Percentiles rank a stretch among this genome's conserved stretches.
phyloP scores from a whole-genome alignment of 495 filamentous ascomycete genomes.

The Apiosordaria backusii region DNA sequence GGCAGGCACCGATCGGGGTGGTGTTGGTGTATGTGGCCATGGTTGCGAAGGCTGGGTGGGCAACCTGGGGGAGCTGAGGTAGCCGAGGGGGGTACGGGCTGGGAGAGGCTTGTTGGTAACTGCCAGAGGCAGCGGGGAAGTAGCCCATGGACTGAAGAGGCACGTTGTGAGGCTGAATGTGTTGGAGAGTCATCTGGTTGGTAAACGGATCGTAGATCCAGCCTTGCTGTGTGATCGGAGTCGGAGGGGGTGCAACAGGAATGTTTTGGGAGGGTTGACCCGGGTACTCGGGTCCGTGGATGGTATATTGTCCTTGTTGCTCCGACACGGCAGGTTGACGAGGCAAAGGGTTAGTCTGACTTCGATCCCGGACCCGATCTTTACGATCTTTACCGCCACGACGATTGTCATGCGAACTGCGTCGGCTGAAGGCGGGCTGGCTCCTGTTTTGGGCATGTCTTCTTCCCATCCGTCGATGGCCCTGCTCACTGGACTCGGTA shows the following conservation, averaged over 20 bases:
- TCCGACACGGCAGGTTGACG: background rate
- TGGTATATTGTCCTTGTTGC: background rate
- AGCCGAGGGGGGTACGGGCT: background rate
- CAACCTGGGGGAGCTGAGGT: background rate
- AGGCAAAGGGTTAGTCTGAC: background rate
- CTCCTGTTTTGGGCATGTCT: background rate
- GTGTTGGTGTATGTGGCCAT: slow-evolving; percentile 13
- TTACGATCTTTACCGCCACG: no score
- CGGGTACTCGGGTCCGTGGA: background rate
- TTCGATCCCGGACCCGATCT: background rate
- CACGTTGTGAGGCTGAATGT: background rate
- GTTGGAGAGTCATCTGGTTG: background rate
- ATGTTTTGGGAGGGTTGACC: background rate
- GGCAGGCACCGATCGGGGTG: slow-evolving; percentile 10
- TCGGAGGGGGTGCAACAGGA: background rate
- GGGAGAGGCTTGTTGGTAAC: background rate
- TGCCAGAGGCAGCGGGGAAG: background rate
- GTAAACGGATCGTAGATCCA: background rate
- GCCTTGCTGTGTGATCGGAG: background rate
- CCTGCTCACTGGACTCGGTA: background rate
- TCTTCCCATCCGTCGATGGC: background rate
- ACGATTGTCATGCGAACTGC: background rate
- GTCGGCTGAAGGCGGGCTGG: background rate
- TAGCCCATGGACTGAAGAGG: background rate
- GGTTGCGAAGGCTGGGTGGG: slow-evolving; percentile 10